Conservation (phyloP, 75 land plant species). For the Cupressus sempervirens region DNA sequence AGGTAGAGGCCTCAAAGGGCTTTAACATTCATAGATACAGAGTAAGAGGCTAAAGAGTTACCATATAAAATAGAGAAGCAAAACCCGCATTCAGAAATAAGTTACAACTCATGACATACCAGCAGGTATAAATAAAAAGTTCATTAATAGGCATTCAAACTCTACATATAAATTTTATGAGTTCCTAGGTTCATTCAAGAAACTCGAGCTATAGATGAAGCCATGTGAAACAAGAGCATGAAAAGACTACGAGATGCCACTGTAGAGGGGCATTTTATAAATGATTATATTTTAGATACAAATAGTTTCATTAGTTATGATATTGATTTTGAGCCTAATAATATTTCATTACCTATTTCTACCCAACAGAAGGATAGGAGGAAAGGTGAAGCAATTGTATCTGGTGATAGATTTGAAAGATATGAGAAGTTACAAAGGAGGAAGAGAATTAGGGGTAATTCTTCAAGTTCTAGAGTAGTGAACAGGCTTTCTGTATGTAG, state of each 20-base stretch:
- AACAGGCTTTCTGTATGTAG: too few species aligned
- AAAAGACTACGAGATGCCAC: not conserved
- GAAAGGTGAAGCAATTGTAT: constrained; percentile 7
- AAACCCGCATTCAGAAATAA: too few species aligned
- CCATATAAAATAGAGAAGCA: too few species aligned
- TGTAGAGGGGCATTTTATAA: not conserved
- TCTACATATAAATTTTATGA: too few species aligned
- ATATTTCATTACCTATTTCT: not conserved
- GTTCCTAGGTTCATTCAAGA: too few species aligned
- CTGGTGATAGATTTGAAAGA: not conserved
- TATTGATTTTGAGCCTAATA: not conserved
- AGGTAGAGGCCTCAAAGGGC: too few species aligned
- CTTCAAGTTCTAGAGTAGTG: not conserved
- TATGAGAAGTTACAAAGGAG: not conserved
- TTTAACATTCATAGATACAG: too few species aligned
- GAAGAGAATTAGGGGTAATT: not conserved
- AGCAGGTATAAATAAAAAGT: too few species aligned
- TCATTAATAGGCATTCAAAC: too few species aligned
- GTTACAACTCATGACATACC: too few species aligned
- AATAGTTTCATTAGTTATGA: not conserved
- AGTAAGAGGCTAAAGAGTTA: too few species aligned
- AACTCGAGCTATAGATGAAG: not conserved
- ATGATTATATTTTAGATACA: not conserved
- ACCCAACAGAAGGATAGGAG: not conserved
- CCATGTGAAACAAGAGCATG: not conserved